These are phyloP conservation scores for Myxozyma sirexii DNA, from an alignment of 805 yeast species.

Conservation along the genomic window DNA sequence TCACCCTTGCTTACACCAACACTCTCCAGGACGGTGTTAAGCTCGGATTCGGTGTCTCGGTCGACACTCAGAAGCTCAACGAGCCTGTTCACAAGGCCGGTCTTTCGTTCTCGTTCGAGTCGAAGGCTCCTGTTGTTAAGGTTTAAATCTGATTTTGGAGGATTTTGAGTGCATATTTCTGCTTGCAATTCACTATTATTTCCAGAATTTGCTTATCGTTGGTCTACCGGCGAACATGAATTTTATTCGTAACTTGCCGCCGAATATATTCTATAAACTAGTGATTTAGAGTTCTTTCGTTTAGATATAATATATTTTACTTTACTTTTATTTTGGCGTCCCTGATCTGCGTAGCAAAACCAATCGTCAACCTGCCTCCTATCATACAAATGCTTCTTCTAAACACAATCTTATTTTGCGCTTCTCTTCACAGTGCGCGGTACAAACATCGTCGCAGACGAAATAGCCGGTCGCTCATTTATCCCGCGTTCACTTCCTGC, in stretches of 20 bases:
- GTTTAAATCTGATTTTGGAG: neutral
- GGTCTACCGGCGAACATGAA: too few species aligned
- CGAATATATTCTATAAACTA: too few species aligned
- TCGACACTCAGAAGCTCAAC: constrained; percentile 91
- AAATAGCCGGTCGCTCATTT: neutral
- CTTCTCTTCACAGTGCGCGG: constrained; percentile 5
- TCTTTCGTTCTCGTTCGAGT: constrained; percentile 84
- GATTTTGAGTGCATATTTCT: neutral
- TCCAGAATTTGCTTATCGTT: too few species aligned
- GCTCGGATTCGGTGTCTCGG: constrained; percentile 94
- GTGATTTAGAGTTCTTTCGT: too few species aligned
- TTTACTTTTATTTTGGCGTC: too few species aligned
- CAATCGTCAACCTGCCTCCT: too few species aligned
- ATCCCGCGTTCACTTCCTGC: neutral
- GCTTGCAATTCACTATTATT: too few species aligned
- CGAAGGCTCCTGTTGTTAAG: constrained; percentile 56
- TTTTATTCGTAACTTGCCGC: too few species aligned
- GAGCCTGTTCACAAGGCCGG: constrained; percentile 99
- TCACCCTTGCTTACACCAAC: constrained; percentile 93
- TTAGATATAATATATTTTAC: too few species aligned
- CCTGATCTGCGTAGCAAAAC: too few species aligned
- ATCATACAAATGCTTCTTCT: neutral
- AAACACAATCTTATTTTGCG: neutral
- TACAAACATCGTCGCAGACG: neutral
- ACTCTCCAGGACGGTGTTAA: constrained; percentile 94